These are phyloP conservation scores for Basidiobolus heterosporus DNA, from an alignment of 371 early-diverging fungal species.

Conservation along the genomic window DNA sequence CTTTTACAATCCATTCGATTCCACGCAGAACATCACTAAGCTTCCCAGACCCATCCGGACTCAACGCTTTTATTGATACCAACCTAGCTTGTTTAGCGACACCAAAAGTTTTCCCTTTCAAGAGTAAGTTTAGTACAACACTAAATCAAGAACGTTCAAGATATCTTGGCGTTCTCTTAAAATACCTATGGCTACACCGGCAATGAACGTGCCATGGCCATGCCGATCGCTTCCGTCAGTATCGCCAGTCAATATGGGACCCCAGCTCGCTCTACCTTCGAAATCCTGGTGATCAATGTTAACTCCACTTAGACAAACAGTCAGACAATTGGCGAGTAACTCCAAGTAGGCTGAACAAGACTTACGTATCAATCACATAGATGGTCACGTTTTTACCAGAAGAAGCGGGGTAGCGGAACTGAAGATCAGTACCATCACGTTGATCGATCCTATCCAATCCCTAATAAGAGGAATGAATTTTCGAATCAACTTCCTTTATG, in stretches of 20 bases:
- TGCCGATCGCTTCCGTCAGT: slow-evolving; percentile 16
- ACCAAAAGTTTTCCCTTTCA: neutral
- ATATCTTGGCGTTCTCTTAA: too few relatives aligned
- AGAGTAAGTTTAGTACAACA: neutral
- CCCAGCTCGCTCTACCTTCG: slow-evolving; percentile 43
- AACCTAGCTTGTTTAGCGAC: too few relatives aligned
- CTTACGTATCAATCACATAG: slow-evolving; percentile 29
- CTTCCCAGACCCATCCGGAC: neutral
- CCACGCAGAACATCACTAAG: neutral
- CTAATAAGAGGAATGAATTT: slow-evolving; percentile 29
- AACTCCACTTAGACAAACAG: slow-evolving; percentile 20
- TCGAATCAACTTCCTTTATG: too few relatives aligned
- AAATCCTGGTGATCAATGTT: slow-evolving; percentile 41
- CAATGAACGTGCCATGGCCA: slow-evolving; percentile 34
- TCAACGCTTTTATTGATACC: too few relatives aligned
- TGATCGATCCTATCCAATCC: slow-evolving; percentile 44
- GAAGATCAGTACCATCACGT: slow-evolving; percentile 13
- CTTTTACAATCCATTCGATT: neutral
- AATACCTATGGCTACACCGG: slow-evolving; percentile 37
- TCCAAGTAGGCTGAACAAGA: neutral
- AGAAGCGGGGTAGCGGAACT: slow-evolving; percentile 21
- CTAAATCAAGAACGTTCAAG: too few relatives aligned
- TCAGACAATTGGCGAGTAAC: neutral
- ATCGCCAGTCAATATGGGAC: slow-evolving; percentile 22
- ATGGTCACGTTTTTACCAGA: slow-evolving; percentile 22